Conservation (phyloP, 768 basidiomycete species). For the Russula compacta region DNA sequence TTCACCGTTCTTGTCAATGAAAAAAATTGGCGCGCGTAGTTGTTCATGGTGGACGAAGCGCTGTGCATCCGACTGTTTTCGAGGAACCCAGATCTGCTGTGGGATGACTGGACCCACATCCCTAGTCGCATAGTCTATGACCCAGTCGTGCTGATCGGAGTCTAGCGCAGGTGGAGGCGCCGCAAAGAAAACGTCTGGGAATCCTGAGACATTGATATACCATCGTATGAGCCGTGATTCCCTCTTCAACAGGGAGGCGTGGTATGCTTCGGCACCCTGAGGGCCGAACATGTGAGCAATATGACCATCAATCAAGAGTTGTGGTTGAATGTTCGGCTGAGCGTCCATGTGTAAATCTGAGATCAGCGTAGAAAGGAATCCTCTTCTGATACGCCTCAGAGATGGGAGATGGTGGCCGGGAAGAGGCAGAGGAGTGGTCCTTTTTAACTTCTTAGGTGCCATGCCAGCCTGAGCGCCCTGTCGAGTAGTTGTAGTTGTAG, state of each 20-base stretch:
- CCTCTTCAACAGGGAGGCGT: not conserved
- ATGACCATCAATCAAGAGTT: conserved; percentile 9
- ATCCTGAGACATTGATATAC: not conserved
- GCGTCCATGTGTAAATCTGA: not conserved
- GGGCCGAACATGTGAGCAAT: not conserved
- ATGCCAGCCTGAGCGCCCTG: not conserved
- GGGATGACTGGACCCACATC: not conserved
- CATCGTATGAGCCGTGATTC: not conserved
- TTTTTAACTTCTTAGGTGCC: not conserved
- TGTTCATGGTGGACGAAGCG: not conserved
- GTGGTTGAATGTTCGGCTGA: not conserved
- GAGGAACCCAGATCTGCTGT: not conserved
- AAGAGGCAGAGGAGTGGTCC: not conserved
- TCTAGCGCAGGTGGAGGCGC: not conserved
- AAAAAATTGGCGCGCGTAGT: conserved; percentile 10
- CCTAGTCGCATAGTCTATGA: not conserved
- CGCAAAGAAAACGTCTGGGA: not conserved
- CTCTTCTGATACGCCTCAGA: not conserved
- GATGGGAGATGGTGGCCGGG: not conserved
- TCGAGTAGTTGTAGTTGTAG: not conserved
- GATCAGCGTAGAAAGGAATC: not conserved
- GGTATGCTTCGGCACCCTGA: not conserved
- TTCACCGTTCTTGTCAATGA: not conserved
- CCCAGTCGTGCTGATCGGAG: not conserved
- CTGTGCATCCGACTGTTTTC: not conserved